These are phyloP conservation scores for Melastoma malabathricum DNA, from an alignment of 345 rosid genomes.

Conservation along the genomic window DNA sequence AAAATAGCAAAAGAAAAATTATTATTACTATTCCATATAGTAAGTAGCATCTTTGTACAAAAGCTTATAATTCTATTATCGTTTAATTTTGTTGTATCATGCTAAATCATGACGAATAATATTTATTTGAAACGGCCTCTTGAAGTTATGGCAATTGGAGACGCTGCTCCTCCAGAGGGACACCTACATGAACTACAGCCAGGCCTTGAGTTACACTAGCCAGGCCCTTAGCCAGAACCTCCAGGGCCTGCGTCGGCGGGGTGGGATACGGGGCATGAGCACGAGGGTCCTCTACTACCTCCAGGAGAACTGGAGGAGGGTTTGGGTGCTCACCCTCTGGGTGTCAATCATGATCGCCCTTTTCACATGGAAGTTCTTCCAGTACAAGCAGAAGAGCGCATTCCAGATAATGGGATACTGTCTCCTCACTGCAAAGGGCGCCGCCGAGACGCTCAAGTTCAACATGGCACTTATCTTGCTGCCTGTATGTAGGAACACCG, in stretches of 20 bases:
- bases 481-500: conserved; percentile 91
- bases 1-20: neutral
- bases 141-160: conserved; percentile 97
- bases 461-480: conserved; percentile 95
- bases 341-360: conserved; percentile 66
- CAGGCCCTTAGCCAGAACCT: conserved; percentile 96
- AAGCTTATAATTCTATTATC: neutral
- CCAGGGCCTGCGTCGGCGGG: conserved; percentile 61
- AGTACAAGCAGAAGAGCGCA: conserved; percentile 62
- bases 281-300: conserved; percentile 37
- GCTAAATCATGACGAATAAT: too few relatives aligned
- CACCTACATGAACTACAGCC: conserved; percentile 88
- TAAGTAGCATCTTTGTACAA: conserved; percentile 1
- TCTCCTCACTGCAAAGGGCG: conserved; percentile 87
- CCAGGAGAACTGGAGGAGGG: conserved; percentile 83
- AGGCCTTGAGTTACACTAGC: conserved; percentile 93
- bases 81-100: too few relatives aligned
- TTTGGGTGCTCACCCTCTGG: conserved; percentile 87
- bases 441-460: conserved; percentile 85
- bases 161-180: conserved; percentile 91
- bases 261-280: conserved; percentile 45
- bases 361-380: conserved; percentile 79
- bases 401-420: conserved; percentile 83
- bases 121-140: too few relatives aligned
- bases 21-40: neutral